Conservation (phyloP, 208 protist genomes). For the Polymyxa betae region DNA sequence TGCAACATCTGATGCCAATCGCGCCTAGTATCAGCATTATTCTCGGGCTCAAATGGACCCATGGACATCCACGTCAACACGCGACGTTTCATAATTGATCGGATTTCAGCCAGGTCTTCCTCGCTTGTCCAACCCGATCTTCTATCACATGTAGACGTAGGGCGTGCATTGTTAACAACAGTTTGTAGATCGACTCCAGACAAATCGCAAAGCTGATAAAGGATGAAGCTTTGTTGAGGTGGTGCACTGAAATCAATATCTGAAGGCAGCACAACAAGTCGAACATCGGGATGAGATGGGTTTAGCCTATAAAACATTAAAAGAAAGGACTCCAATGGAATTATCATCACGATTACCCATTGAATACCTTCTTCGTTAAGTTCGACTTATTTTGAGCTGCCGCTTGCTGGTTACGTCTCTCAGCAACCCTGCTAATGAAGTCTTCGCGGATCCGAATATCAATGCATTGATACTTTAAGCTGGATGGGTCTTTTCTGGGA, state of each 20-base stretch:
- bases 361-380: background rate
- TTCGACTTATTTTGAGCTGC: background rate
- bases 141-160: background rate
- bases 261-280: background rate
- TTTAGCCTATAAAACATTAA: background rate
- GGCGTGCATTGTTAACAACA: background rate
- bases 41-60: background rate
- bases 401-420: background rate
- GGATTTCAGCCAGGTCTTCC: background rate
- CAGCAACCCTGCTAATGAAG: background rate
- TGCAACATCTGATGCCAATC: constrained; percentile 1
- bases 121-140: background rate
- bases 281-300: constrained; percentile 34
- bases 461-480: constrained; percentile 35
- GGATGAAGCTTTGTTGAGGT: background rate
- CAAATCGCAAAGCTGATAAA: constrained; percentile 42
- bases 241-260: constrained; percentile 54
- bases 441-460: constrained; percentile 48
- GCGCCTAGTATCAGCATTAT: background rate
- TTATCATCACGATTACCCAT: background rate
- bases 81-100: background rate
- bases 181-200: background rate
- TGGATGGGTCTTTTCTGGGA: constrained; percentile 25
- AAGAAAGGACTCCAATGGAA: background rate
- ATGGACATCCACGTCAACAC: background rate